Evolutionary conservation across 2,329 filamentous ascomycete genomes (phyloP), one percentile per base, ranked within the genome.

Genomic region (Botrytis galanthina): DNA sequence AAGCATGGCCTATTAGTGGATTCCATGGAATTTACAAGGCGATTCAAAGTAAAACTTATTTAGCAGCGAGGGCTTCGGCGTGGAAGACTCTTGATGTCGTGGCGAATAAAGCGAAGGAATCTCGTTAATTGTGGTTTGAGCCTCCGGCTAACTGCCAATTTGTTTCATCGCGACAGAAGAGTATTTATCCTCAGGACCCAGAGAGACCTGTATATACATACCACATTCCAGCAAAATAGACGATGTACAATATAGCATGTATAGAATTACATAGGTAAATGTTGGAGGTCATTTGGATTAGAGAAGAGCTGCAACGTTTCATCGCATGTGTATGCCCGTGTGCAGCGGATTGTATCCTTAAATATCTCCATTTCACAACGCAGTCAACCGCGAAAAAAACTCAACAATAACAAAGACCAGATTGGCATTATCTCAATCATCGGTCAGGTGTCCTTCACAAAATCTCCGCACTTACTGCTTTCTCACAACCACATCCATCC

Each of bases 21-120:
- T 78, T 91, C 3, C 88, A 87, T 72, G 90, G 90, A 2, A 87
- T 91, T 70, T 86, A 83, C 79, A 87, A 87, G 81, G 85, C 87
- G 51, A 89, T 91, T 70, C 81, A 84, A 79, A 90, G 88, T 78
- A 83, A 76, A 42, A 76, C 77, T 22, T 82, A 82, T 75, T 32
- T 80, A 16, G 76, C 71, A 26, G 78, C 79, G 1, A 75, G 79
- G 37, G 76, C 73, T 22, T 76, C 77, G n/a, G 70, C 54, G 5
- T 80, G 79, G 79, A 80, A 79, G 59, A 59, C 73, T 10, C 32
- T 72, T 46, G 51, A 42, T 64, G 3, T 62, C 1, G 35, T 8
- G 29, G 22, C 18, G 10, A 7, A 14, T 5, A 39, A 68, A 8
- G 48, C 60, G 39, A 48, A 59, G 20, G 60, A 18, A 48, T n/a